Conservation (phyloP, 73 alveolate species). For the Tetrahymena borealis region DNA sequence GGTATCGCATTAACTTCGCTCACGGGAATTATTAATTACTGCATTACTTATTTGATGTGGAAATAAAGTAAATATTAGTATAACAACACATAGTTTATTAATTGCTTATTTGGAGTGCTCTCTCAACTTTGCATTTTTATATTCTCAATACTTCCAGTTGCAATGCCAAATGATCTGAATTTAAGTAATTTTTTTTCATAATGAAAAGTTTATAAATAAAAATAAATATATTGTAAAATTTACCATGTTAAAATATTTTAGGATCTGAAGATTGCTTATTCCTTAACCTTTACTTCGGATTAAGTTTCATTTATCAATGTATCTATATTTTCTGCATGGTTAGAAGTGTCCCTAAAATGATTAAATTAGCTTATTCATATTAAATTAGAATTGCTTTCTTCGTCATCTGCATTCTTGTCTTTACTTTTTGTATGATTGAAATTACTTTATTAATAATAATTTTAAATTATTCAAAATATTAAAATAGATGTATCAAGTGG, state of each 20-base stretch:
- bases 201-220: background rate
- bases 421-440: background rate
- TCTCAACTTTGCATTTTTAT: background rate
- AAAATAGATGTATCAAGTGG: background rate
- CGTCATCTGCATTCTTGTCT: background rate
- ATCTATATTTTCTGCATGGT: background rate
- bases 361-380: background rate
- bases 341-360: background rate
- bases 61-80: background rate
- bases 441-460: background rate
- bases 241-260: background rate
- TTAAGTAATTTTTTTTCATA: background rate
- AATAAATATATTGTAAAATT: background rate
- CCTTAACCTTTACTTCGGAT: background rate
- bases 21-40: background rate
- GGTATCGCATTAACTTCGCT: background rate
- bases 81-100: background rate
- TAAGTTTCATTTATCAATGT: background rate
- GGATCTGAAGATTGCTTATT: background rate
- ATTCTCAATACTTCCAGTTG: background rate
- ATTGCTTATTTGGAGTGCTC: background rate
- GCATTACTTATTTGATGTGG: background rate
- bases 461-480: background rate
- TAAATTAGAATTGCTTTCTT: background rate
- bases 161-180: background rate